Percentiles rank a stretch among this genome's conserved stretches.
Conservation (phyloP, 1,139 yeast species). For the Meyerozyma elateridarum region DNA sequence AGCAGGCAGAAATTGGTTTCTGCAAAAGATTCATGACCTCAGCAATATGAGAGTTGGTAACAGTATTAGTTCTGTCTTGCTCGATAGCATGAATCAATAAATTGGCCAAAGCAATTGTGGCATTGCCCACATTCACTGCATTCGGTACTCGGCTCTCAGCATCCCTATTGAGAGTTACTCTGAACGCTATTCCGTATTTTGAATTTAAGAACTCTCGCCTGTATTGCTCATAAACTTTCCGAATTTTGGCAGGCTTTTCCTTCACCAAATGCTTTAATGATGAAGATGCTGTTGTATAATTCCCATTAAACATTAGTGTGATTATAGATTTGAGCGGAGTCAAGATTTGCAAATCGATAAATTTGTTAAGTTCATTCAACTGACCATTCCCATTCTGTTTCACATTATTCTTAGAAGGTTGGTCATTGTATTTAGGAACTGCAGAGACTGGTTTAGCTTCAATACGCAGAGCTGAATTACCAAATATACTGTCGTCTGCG, state of each 20-base stretch:
- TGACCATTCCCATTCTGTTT: slow-evolving; percentile 6
- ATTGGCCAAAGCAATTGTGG: slow-evolving; percentile 57
- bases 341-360: slow-evolving; percentile 10
- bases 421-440: background rate
- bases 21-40: slow-evolving; percentile 58
- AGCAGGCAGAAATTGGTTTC: slow-evolving; percentile 45
- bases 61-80: slow-evolving; percentile 52
- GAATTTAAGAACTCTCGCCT: slow-evolving; percentile 21
- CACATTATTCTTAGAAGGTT: slow-evolving; percentile 6
- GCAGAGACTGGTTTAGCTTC: background rate
- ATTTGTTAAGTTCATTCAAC: slow-evolving; percentile 4
- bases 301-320: too few relatives aligned
- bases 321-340: background rate
- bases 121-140: slow-evolving; percentile 57
- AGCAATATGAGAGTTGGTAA: slow-evolving; percentile 48
- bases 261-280: background rate
- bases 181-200: slow-evolving; percentile 41
- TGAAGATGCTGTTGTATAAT: too few relatives aligned
- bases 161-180: slow-evolving; percentile 47
- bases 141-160: slow-evolving; percentile 56
- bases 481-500: slow-evolving; percentile 27
- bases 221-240: slow-evolving; percentile 6
- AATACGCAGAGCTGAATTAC: slow-evolving; percentile 19
- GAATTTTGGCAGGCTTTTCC: slow-evolving; percentile 3
- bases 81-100: slow-evolving; percentile 56